Evolutionary conservation across 129 eudicot species (phyloP).

Genomic region (Artemisia annua): DNA sequence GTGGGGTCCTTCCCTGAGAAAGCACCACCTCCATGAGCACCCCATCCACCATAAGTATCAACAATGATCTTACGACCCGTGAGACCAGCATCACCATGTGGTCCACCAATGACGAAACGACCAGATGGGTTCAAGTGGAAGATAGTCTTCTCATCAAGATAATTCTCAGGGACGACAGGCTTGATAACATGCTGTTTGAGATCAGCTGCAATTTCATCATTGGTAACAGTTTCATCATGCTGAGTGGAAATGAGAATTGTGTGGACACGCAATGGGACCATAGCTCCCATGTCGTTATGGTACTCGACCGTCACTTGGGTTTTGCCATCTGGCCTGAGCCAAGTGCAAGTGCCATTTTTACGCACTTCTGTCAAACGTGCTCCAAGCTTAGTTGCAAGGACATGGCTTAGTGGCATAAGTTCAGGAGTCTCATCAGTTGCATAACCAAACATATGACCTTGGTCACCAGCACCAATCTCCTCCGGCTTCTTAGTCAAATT

Average conservation of each 20-base stretch:
- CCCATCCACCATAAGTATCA: constrained; percentile 12
- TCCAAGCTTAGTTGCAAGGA: constrained; percentile 28
- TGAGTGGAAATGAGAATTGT: constrained; percentile 27
- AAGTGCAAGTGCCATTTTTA: constrained; percentile 25
- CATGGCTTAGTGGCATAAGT: constrained; percentile 31
- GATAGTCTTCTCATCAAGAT: constrained; percentile 29
- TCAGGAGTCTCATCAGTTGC: constrained; percentile 32
- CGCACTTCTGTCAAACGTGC: constrained; percentile 23
- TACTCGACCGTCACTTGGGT: constrained; percentile 33
- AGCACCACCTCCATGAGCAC: constrained; percentile 24
- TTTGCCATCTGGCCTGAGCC: constrained; percentile 32
- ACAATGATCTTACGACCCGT: constrained; percentile 30
- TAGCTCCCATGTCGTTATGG: constrained; percentile 27
- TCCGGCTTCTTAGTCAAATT: constrained; percentile 22
- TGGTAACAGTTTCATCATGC: constrained; percentile 27
- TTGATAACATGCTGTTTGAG: constrained; percentile 23
- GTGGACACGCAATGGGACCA: constrained; percentile 28
- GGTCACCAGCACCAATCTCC: constrained; percentile 36
- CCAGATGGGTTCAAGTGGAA: constrained; percentile 27
- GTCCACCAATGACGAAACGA: constrained; percentile 29
- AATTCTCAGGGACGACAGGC: constrained; percentile 16
- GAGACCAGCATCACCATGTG: constrained; percentile 28
- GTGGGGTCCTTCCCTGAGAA: constrained; percentile 27
- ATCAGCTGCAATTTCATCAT: constrained; percentile 28
- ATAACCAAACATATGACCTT: constrained; percentile 19